A percentile compares a stretch with the other conserved stretches of the same genome.
These are phyloP conservation scores for Epichloe sp. DNA, from an alignment of 2,329 filamentous ascomycete species.

Conservation along the genomic window DNA sequence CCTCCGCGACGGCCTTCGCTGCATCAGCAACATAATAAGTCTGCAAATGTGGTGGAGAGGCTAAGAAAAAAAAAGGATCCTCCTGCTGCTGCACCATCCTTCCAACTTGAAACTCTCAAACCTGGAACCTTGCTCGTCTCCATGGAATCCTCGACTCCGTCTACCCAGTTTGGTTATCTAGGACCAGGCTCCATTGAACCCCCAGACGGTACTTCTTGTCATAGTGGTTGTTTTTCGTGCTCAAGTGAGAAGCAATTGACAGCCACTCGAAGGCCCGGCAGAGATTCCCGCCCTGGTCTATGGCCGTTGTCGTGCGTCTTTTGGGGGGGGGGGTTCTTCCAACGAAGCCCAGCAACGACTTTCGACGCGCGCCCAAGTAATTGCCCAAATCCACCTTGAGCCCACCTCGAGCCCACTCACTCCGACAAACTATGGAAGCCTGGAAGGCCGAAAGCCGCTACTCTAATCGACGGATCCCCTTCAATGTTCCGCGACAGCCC, in stretches of 20 bases:
- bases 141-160: constrained; percentile 4
- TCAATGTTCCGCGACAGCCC: background rate
- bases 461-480: background rate
- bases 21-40: background rate
- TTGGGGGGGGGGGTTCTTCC: background rate
- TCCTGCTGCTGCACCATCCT: constrained; percentile 2
- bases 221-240: background rate
- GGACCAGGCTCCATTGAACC: constrained; percentile 1
- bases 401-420: constrained; percentile 3
- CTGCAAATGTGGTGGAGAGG: background rate
- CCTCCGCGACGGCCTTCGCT: background rate
- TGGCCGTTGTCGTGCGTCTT: background rate
- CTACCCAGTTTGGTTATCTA: constrained; percentile 1
- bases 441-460: background rate
- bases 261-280: background rate
- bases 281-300: background rate
- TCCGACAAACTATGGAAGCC: background rate
- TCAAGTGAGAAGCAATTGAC: background rate
- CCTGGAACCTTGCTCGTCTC: constrained; percentile 7
- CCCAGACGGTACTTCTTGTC: constrained; percentile 1
- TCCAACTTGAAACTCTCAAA: constrained; percentile 3
- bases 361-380: constrained; percentile 3
- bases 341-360: background rate
- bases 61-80: background rate
- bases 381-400: constrained; percentile 4